phyloP scores from a whole-genome alignment of 1,284 basidiomycete species.

The Puccinia triticina region DNA sequence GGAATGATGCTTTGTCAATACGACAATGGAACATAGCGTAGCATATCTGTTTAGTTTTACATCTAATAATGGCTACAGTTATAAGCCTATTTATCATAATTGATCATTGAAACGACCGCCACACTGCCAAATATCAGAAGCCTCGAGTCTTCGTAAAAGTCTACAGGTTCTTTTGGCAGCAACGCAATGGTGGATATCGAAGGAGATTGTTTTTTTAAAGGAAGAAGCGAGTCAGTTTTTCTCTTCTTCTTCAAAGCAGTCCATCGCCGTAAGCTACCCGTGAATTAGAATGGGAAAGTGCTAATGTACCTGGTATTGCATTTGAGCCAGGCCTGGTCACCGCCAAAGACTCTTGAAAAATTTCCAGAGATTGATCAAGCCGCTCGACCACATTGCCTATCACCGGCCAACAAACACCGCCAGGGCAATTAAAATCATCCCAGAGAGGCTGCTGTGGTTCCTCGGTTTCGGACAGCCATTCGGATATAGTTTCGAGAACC shows the following conservation, averaged over 20 bases:
- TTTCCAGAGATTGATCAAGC: conserved; percentile 23
- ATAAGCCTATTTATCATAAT: neutral
- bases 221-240: neutral
- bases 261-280: neutral
- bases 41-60: neutral
- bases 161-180: neutral
- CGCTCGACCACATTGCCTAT: conserved; percentile 34
- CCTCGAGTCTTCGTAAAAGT: conserved; percentile 32
- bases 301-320: conserved; percentile 19
- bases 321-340: conserved; percentile 20
- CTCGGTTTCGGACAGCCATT: conserved; percentile 32
- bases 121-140: conserved; percentile 30
- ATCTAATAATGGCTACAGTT: neutral
- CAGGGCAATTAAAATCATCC: conserved; percentile 7
- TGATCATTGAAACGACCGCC: conserved; percentile 26
- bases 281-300: neutral
- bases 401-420: conserved; percentile 37
- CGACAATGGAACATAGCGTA: neutral
- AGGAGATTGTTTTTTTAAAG: neutral
- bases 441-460: neutral
- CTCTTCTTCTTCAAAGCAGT: neutral
- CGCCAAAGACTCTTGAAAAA: conserved; percentile 32
- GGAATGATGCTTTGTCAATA: no score
- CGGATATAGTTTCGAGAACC: conserved; percentile 31
- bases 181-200: neutral